phyloP scores from a whole-genome alignment of 495 filamentous ascomycete species.

The Aeminium ludgeri region DNA sequence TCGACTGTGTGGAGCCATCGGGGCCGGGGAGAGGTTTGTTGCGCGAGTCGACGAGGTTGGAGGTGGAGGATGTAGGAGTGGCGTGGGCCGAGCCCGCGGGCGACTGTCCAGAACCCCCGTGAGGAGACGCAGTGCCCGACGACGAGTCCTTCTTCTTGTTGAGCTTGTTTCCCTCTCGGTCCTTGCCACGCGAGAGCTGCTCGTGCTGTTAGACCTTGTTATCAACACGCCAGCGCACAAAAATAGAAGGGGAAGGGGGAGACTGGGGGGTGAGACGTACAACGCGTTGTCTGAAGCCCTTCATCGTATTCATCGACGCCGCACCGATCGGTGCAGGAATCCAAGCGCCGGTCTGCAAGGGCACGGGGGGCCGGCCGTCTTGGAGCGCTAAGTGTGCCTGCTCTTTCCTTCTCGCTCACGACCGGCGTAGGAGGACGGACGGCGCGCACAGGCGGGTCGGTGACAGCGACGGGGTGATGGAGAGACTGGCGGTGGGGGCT shows the following conservation, averaged over 20 bases:
- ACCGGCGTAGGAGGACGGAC: background rate
- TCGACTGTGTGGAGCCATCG: conserved; percentile 29
- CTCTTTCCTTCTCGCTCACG: conserved; percentile 1
- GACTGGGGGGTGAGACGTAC: conserved; percentile 41
- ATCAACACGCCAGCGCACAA: conserved; percentile 5
- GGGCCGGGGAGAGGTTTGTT: conserved; percentile 61
- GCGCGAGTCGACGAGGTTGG: conserved; percentile 66
- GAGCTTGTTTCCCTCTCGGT: conserved; percentile 55
- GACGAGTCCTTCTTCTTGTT: conserved; percentile 77
- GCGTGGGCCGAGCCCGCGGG: conserved; percentile 45
- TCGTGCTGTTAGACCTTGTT: conserved; percentile 39
- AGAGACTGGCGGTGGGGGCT: background rate
- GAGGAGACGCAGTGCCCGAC: conserved; percentile 62
- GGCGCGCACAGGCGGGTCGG: background rate
- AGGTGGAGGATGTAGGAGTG: conserved; percentile 53
- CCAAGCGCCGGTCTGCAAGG: conserved; percentile 11
- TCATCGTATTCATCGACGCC: conserved; percentile 40
- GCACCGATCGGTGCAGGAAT: background rate
- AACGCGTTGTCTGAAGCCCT: conserved; percentile 94
- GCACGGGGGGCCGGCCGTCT: conserved; percentile 4
- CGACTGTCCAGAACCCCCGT: conserved; percentile 43
- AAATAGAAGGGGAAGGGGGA: conserved; percentile 16
- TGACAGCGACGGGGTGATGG: background rate
- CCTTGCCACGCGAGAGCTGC: conserved; percentile 90
- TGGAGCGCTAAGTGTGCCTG: background rate